Conservation (phyloP, 139 green algal genomes). For the Coelastrella sp. region DNA sequence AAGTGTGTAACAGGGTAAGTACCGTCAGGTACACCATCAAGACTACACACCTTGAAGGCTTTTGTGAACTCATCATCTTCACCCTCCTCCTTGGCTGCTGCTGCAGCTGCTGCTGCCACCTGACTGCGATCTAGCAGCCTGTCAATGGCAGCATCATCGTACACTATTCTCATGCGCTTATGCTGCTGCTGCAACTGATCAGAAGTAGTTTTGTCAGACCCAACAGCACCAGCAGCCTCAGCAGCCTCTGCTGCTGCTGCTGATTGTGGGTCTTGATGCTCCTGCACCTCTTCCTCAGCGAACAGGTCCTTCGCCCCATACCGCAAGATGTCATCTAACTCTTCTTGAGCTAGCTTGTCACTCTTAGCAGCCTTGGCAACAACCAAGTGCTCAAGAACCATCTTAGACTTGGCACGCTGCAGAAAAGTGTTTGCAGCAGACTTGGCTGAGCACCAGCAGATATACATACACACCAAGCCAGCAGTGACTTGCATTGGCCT, state of each 20-base stretch:
- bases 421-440: neutral
- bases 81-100: constrained; percentile 43
- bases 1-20: too few relatives aligned
- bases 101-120: constrained; percentile 36
- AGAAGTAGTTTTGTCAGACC: neutral
- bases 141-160: constrained; percentile 80
- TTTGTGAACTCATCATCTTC: constrained; percentile 63
- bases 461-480: too few relatives aligned
- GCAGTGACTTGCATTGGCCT: too few relatives aligned
- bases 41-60: constrained; percentile 66
- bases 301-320: constrained; percentile 74
- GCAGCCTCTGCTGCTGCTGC: neutral
- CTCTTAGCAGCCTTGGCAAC: constrained; percentile 65
- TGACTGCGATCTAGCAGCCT: constrained; percentile 74
- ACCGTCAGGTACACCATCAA: too few relatives aligned
- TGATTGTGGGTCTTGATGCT: neutral
- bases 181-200: neutral
- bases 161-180: constrained; percentile 71
- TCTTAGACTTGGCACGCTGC: constrained; percentile 79
- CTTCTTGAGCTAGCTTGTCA: constrained; percentile 73
- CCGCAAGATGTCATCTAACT: constrained; percentile 88
- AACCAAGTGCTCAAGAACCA: constrained; percentile 91
- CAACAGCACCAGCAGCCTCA: constrained; percentile 2
- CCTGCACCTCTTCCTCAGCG: constrained; percentile 46
- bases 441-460: too few relatives aligned